Base-by-base conservation (phyloP, 2,329 filamentous ascomycete genomes). In the Fusarium lateritium region DNA sequence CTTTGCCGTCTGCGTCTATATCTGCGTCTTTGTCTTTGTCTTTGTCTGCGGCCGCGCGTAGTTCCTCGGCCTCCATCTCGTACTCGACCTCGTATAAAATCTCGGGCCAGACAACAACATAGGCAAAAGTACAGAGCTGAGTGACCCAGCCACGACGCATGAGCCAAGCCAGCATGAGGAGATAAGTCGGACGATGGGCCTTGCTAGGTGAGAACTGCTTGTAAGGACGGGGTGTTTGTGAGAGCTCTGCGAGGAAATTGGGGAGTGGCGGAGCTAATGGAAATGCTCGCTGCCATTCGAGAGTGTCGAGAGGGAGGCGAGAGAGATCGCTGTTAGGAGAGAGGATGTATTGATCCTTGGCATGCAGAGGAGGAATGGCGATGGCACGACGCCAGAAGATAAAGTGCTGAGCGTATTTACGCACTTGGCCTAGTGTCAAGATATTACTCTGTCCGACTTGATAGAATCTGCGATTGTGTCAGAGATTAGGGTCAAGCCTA, bases 341-440 rank as follows among this genome's bases (percentile, higher is more conserved):
- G 28, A 98, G 88, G 34, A 98, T 92, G 79, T 98, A 99, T 13
- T 91, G 92, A 77, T 98, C 94, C 47, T 94, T 88, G 43, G 92
- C 92, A 75, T 98, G 94, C 7, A 99, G 87, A 0, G 96, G 96
- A 6, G 94, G 92, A 40, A 98, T 95, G 17, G 95, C 92, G 63
- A 97, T 92, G 46, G 95, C 96, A 59, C 94, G 91, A 24, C 96
- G 91, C 94, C 95, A 98, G 81, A 97, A 97, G 65, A 98, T 94
- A 67, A 99, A 91, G 81, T 98, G 96, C 60, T 93, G 92, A 11
- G 94, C 94, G 66, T 97, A 92, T 72, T 93, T 91, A 67, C 95
- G 91, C 67, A 98, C 91, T 71, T 97, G 93, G 33, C 89, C 86
- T 2, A 96, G 85, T 5, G 92, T 90, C 53, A 98, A 91, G 21